phyloP scores from a whole-genome alignment of 371 early-diverging fungal species.

The Mortierella sp. region DNA sequence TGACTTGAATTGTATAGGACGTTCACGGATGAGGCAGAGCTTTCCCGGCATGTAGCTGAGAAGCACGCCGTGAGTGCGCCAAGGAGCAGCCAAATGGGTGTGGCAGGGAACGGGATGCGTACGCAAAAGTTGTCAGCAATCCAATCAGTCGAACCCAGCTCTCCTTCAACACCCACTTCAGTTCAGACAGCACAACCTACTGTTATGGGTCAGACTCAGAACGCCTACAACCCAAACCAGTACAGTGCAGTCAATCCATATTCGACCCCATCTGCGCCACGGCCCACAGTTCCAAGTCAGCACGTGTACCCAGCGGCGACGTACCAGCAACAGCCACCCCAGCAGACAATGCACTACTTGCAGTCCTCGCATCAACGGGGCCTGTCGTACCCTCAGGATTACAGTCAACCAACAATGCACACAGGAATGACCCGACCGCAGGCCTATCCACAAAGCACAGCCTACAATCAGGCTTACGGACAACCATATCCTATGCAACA shows the following conservation, averaged over 20 bases:
- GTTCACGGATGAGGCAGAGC: slow-evolving; percentile 18
- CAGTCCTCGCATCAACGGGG: slow-evolving; percentile 34
- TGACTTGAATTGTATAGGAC: neutral
- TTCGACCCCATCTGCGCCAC: slow-evolving; percentile 9
- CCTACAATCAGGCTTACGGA: slow-evolving; percentile 30
- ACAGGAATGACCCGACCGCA: slow-evolving; percentile 27
- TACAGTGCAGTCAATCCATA: slow-evolving; percentile 24
- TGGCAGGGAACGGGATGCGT: neutral
- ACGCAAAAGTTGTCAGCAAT: neutral
- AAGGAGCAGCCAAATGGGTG: neutral
- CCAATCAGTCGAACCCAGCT: slow-evolving; percentile 10
- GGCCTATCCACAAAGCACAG: slow-evolving; percentile 19
- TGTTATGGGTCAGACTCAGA: neutral
- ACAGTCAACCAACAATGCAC: slow-evolving; percentile 20
- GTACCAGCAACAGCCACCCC: slow-evolving; percentile 18
- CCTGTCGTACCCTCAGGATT: slow-evolving; percentile 28
- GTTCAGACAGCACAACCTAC: slow-evolving; percentile 6
- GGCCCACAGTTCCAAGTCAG: slow-evolving; percentile 24
- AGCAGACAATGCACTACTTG: slow-evolving; percentile 33
- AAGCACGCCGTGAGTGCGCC: slow-evolving; percentile 18
- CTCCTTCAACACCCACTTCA: slow-evolving; percentile 14
- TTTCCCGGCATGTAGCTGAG: slow-evolving; percentile 25
- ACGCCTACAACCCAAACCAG: slow-evolving; percentile 6
- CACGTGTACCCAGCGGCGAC: slow-evolving; percentile 16
- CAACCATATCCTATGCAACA: slow-evolving; percentile 17